These are phyloP conservation scores for Cardiospermum halicacabum DNA, from an alignment of 345 rosid genomes.

Conservation along the genomic window DNA sequence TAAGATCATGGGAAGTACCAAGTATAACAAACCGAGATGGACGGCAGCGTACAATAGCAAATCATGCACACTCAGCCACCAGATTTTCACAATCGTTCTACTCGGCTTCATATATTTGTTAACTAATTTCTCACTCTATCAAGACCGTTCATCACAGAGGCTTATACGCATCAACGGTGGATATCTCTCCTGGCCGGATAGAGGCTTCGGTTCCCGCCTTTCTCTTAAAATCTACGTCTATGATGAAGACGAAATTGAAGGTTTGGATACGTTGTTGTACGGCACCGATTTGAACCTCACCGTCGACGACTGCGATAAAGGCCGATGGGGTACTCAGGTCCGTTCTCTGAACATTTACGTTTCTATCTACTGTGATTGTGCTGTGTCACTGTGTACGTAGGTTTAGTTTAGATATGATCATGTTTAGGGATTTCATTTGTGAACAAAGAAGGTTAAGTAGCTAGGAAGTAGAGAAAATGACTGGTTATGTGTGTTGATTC, in stretches of 20 bases:
- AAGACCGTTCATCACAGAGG: slow-evolving; percentile 11
- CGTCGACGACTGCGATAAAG: slow-evolving; percentile 26
- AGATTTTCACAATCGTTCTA: slow-evolving; percentile 14
- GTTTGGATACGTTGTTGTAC: slow-evolving; percentile 30
- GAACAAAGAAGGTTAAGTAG: too few relatives aligned
- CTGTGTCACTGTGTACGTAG: too few relatives aligned
- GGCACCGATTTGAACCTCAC: slow-evolving; percentile 30
- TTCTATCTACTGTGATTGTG: too few relatives aligned
- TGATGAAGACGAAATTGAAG: slow-evolving; percentile 35
- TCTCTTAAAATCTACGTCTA: slow-evolving; percentile 42
- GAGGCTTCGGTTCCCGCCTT: slow-evolving; percentile 27
- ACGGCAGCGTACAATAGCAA: background rate
- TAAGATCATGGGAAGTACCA: slow-evolving; percentile 2
- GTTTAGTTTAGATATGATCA: too few relatives aligned
- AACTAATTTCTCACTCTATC: background rate
- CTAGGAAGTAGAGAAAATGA: too few relatives aligned
- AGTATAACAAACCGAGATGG: slow-evolving; percentile 7
- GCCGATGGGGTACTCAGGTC: slow-evolving; percentile 35
- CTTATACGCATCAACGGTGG: slow-evolving; percentile 13
- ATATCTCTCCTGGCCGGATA: slow-evolving; percentile 22
- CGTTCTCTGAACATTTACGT: too few relatives aligned
- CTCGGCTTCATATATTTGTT: slow-evolving; percentile 4
- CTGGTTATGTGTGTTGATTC: too few relatives aligned
- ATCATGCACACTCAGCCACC: slow-evolving; percentile 14
- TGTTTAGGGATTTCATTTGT: too few relatives aligned